These are phyloP conservation scores for Fusarium robinianum DNA, from an alignment of 2,329 filamentous ascomycete species.

Conservation along the genomic window DNA sequence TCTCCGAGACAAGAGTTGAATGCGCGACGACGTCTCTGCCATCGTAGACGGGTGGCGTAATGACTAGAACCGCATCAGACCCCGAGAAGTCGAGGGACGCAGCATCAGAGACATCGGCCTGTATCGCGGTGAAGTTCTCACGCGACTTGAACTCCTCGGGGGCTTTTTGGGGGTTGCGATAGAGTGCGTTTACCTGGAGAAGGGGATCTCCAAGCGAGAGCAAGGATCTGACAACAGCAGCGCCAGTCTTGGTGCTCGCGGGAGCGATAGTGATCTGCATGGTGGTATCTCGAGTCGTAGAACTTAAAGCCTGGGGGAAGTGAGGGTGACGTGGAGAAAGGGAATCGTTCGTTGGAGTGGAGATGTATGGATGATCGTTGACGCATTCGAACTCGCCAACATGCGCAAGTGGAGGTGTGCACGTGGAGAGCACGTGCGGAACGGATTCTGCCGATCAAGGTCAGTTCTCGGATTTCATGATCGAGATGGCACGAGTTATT, in stretches of 20 bases:
- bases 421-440: too few relatives aligned
- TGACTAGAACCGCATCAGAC: slow-evolving; percentile 38
- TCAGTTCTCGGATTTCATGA: too few relatives aligned
- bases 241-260: slow-evolving; percentile 40
- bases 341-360: too few relatives aligned
- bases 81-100: slow-evolving; percentile 39
- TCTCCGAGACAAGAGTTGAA: slow-evolving; percentile 31
- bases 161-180: slow-evolving; percentile 38
- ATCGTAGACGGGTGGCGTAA: slow-evolving; percentile 39
- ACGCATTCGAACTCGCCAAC: too few relatives aligned
- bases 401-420: too few relatives aligned
- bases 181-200: slow-evolving; percentile 33
- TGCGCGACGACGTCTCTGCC: slow-evolving; percentile 29
- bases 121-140: slow-evolving; percentile 35
- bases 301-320: too few relatives aligned
- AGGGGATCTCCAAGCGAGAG: slow-evolving; percentile 17
- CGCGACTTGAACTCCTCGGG: slow-evolving; percentile 35
- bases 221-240: slow-evolving; percentile 38
- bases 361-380: too few relatives aligned
- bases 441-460: too few relatives aligned
- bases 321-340: too few relatives aligned
- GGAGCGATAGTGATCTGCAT: slow-evolving; percentile 37
- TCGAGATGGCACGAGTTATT: too few relatives aligned
- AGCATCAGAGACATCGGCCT: slow-evolving; percentile 38
- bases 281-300: neutral